phyloP scores from a whole-genome alignment of 371 early-diverging fungal genomes.

The Rhizopus microsporus region DNA sequence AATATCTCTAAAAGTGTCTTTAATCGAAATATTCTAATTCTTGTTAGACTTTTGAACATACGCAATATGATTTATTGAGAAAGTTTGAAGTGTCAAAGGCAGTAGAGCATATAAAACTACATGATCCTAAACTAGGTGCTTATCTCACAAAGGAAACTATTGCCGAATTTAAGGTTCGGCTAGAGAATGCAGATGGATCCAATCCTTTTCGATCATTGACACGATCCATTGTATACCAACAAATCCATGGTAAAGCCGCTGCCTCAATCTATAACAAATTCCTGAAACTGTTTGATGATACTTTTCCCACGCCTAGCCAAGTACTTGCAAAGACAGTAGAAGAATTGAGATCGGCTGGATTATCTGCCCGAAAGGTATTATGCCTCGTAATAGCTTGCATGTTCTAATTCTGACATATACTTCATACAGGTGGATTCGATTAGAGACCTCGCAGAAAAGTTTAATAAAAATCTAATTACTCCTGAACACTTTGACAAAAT shows the following conservation, averaged over 20 bases:
- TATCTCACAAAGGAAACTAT: constrained; percentile 21
- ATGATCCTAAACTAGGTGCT: constrained; percentile 36
- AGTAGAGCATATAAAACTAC: constrained; percentile 27
- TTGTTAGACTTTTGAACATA: background rate
- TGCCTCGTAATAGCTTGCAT: background rate
- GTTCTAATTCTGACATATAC: background rate
- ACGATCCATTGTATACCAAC: constrained; percentile 55
- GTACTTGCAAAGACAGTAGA: constrained; percentile 28
- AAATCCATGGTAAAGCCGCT: constrained; percentile 56
- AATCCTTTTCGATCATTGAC: constrained; percentile 41
- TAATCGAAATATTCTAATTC: background rate
- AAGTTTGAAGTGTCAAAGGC: constrained; percentile 19
- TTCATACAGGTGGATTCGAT: constrained; percentile 42
- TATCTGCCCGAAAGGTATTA: constrained; percentile 47
- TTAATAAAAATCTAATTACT: constrained; percentile 41
- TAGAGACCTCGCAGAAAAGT: constrained; percentile 49
- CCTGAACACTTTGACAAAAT: constrained; percentile 33
- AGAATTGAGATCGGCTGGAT: constrained; percentile 43
- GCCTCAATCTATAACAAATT: constrained; percentile 42
- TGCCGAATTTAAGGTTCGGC: constrained; percentile 14
- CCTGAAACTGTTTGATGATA: constrained; percentile 36
- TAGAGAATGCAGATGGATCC: constrained; percentile 8
- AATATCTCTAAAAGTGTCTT: background rate
- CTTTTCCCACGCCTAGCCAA: constrained; percentile 47
- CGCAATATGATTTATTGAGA: background rate